Evolutionary conservation across 148 eudicot genomes (phyloP).

Genomic region (Fallopia convolvulus): DNA sequence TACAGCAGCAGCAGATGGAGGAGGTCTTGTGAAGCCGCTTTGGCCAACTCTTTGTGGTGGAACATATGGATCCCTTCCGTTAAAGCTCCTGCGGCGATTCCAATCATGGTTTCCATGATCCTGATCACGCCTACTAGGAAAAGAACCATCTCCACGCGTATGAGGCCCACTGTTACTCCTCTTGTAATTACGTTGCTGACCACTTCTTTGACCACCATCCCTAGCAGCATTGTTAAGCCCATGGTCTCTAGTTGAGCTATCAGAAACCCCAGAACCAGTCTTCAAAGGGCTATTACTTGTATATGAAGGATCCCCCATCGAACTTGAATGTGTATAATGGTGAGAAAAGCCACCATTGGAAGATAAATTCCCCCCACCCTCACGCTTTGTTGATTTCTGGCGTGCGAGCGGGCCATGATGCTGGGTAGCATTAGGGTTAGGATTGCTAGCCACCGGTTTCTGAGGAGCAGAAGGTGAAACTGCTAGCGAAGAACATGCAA

Average conservation of each 20-base stretch:
- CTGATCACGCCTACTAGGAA: slow-evolving; percentile 57
- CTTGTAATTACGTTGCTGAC: slow-evolving; percentile 43
- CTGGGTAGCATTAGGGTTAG: slow-evolving; percentile 14
- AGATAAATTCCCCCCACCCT: slow-evolving; percentile 38
- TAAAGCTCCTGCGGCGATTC: slow-evolving; percentile 46
- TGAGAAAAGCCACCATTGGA: slow-evolving; percentile 59
- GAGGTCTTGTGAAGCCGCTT: slow-evolving; percentile 43
- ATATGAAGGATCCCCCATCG: slow-evolving; percentile 27
- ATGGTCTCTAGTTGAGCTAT: slow-evolving; percentile 32
- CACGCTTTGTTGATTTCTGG: slow-evolving; percentile 58
- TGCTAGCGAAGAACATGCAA: not conserved
- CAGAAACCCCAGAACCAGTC: slow-evolving; percentile 31
- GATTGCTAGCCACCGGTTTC: slow-evolving; percentile 35
- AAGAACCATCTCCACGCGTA: slow-evolving; percentile 60
- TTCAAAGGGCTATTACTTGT: slow-evolving; percentile 22
- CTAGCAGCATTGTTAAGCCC: slow-evolving; percentile 29
- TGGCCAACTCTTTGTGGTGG: slow-evolving; percentile 38
- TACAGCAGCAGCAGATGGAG: slow-evolving; percentile 32
- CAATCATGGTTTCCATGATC: slow-evolving; percentile 72
- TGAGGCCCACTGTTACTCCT: slow-evolving; percentile 52
- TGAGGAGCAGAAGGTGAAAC: slow-evolving; percentile 16
- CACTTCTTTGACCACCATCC: slow-evolving; percentile 48
- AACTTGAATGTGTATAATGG: slow-evolving; percentile 21
- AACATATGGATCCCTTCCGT: slow-evolving; percentile 49
- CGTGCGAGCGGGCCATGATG: slow-evolving; percentile 47